These are phyloP conservation scores for Hygrophila difformis DNA, from an alignment of 257 asterid species.

Conservation along the genomic window DNA sequence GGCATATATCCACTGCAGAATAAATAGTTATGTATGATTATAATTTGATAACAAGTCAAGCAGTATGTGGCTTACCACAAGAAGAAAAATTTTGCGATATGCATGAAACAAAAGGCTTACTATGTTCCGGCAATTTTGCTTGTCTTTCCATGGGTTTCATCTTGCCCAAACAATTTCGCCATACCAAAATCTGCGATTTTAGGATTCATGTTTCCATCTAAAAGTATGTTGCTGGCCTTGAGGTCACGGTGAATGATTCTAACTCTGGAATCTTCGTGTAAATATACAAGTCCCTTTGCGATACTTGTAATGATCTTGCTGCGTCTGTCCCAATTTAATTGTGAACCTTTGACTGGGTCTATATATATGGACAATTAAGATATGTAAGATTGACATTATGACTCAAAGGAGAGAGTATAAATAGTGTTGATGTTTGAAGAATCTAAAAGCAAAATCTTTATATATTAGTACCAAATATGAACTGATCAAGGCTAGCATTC, in stretches of 20 bases:
- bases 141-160: constrained; percentile 33
- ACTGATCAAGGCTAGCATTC: constrained; percentile 20
- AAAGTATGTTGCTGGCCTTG: constrained; percentile 33
- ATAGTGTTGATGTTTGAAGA: background rate
- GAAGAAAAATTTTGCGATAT: no score
- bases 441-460: background rate
- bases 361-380: background rate
- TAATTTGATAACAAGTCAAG: no score
- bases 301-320: constrained; percentile 32
- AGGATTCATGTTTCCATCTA: constrained; percentile 39
- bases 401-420: background rate
- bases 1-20: constrained; percentile 46
- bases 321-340: constrained; percentile 27
- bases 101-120: constrained; percentile 22
- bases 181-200: constrained; percentile 53
- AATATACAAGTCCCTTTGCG: constrained; percentile 31
- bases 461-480: constrained; percentile 19
- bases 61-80: no score
- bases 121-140: constrained; percentile 35
- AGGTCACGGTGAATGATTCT: constrained; percentile 43
- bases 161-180: constrained; percentile 28
- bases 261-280: constrained; percentile 37
- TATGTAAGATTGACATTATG: no score
- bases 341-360: background rate
- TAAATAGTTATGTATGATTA: no score